A percentile compares a stretch with the other conserved stretches of the same genome.
phyloP scores from a whole-genome alignment of 2,329 filamentous ascomycete species.

The Malbranchea cinnamomea region DNA sequence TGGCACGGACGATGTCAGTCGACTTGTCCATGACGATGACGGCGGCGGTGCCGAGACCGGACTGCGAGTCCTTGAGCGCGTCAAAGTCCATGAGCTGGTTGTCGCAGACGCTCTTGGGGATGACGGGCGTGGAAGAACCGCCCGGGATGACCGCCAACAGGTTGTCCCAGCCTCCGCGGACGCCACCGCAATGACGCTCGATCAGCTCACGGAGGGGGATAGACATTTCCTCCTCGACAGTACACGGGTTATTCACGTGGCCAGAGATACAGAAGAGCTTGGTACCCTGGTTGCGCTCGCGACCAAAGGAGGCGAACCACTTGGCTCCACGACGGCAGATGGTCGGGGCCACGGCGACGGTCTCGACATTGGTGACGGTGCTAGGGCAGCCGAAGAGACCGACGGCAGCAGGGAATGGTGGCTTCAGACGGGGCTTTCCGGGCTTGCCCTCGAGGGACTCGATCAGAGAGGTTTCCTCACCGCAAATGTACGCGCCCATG shows the following conservation, averaged over 20 bases:
- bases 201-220: conserved; percentile 93
- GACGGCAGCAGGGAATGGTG: conserved; percentile 91
- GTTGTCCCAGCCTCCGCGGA: conserved; percentile 95
- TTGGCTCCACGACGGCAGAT: conserved; percentile 81
- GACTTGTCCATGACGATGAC: conserved; percentile 99
- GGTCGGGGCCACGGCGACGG: conserved; percentile 83
- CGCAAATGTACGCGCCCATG: conserved; percentile 94
- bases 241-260: conserved; percentile 96
- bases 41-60: conserved; percentile 88
- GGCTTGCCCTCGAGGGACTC: conserved; percentile 98
- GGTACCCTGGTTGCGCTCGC: conserved; percentile 90
- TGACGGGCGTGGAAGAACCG: conserved; percentile 88
- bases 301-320: conserved; percentile 91
- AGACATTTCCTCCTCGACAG: conserved; percentile 98
- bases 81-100: conserved; percentile 99
- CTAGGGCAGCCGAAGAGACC: conserved; percentile 97
- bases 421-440: conserved; percentile 96
- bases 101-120: conserved; percentile 80
- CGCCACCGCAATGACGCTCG: conserved; percentile 95
- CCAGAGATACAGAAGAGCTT: conserved; percentile 98
- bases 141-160: conserved; percentile 88
- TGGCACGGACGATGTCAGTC: conserved; percentile 87
- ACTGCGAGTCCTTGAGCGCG: conserved; percentile 92
- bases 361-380: conserved; percentile 97
- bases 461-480: conserved; percentile 95